These are phyloP conservation scores for Prunus mira DNA, from an alignment of 306 rosid species.

Conservation along the genomic window DNA sequence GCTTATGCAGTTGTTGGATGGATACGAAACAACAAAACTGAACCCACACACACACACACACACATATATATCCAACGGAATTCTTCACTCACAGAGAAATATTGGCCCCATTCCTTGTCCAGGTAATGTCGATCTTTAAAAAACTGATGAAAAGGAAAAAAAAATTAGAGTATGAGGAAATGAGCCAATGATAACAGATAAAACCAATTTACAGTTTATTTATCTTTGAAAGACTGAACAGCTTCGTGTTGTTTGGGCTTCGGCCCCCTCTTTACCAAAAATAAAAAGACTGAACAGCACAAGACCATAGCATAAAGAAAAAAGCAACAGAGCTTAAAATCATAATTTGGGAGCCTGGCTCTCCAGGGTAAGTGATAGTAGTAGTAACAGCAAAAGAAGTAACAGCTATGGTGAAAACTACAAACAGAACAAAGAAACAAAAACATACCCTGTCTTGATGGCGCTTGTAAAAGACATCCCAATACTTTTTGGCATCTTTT, in stretches of 20 bases:
- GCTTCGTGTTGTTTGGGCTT: neutral
- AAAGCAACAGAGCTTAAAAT: neutral
- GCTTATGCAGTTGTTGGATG: neutral
- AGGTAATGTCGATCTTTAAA: constrained; percentile 86
- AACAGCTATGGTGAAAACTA: neutral
- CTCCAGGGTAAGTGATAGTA: too few relatives aligned
- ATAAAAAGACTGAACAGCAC: neutral
- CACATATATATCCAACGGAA: neutral
- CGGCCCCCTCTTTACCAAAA: too few relatives aligned
- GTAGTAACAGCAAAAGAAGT: neutral
- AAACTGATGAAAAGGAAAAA: constrained; percentile 42
- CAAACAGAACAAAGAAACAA: neutral
- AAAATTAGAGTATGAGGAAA: constrained; percentile 1
- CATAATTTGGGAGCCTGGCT: neutral
- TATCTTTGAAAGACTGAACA: neutral
- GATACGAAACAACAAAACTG: neutral
- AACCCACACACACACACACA: neutral
- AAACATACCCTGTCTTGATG: constrained; percentile 76
- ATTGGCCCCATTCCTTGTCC: constrained; percentile 95
- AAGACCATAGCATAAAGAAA: neutral
- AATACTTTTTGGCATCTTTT: constrained; percentile 82
- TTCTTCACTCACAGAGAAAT: constrained; percentile 67
- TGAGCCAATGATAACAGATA: neutral
- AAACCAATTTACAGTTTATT: neutral
- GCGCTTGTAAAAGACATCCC: constrained; percentile 91